A percentile compares a stretch with the other conserved stretches of the same genome.
These are phyloP conservation scores for Austroboletus novae-zelandiae DNA, from an alignment of 1,284 basidiomycete species.

Conservation along the genomic window DNA sequence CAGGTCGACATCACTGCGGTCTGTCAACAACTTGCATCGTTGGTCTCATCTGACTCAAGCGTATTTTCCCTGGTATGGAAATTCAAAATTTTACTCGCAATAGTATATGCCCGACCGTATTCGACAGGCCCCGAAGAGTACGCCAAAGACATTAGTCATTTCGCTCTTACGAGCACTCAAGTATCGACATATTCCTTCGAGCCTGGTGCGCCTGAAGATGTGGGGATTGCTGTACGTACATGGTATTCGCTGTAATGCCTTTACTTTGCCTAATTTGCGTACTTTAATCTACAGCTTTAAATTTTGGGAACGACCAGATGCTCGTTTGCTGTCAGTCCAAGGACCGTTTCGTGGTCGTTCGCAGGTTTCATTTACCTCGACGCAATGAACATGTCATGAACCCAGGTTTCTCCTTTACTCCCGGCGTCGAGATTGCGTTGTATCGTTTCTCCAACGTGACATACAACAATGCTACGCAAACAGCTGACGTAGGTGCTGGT, in stretches of 20 bases:
- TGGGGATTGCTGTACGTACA: background rate
- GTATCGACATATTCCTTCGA: background rate
- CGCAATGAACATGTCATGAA: constrained; percentile 34
- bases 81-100: background rate
- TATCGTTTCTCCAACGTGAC: constrained; percentile 14
- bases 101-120: background rate
- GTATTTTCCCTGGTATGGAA: constrained; percentile 35
- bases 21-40: constrained; percentile 22
- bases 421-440: constrained; percentile 27
- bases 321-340: constrained; percentile 30
- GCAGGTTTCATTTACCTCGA: constrained; percentile 2
- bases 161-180: background rate
- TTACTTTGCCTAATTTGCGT: background rate
- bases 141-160: background rate
- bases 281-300: constrained; percentile 2
- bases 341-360: too few species aligned
- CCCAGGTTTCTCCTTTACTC: constrained; percentile 35
- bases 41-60: constrained; percentile 28
- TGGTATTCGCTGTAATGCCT: background rate
- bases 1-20: constrained; percentile 11
- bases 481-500: constrained; percentile 36
- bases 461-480: constrained; percentile 35
- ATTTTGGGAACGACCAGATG: constrained; percentile 41
- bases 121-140: background rate
- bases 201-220: background rate